These are phyloP conservation scores for Colletotrichum sublineola DNA, from an alignment of 2,329 filamentous ascomycete genomes.

Conservation along the genomic window DNA sequence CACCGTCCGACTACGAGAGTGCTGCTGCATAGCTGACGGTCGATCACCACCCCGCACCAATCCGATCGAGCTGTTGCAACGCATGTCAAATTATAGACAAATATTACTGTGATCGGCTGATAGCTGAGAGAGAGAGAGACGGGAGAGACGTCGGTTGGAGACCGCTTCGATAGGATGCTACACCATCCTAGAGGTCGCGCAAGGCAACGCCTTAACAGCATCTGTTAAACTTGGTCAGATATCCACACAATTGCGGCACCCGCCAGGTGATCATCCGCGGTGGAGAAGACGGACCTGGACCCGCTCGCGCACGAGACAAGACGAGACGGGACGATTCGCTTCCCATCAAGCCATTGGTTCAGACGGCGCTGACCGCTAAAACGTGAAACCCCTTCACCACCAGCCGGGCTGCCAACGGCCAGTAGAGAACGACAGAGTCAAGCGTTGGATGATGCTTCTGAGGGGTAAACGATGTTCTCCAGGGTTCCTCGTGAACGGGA, in stretches of 20 bases:
- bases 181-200: slow-evolving; percentile 24
- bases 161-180: slow-evolving; percentile 4
- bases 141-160: not conserved
- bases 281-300: slow-evolving; percentile 39
- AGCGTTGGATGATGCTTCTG: slow-evolving; percentile 6
- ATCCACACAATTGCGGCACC: slow-evolving; percentile 35
- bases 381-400: slow-evolving; percentile 41
- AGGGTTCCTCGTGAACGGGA: not conserved
- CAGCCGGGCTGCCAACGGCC: slow-evolving; percentile 29
- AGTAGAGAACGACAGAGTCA: slow-evolving; percentile 21
- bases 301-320: slow-evolving; percentile 38
- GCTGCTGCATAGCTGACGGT: slow-evolving; percentile 35
- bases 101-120: slow-evolving; percentile 20
- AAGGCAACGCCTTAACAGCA: slow-evolving; percentile 31
- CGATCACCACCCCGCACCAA: slow-evolving; percentile 31
- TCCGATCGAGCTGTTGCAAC: slow-evolving; percentile 28
- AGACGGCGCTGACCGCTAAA: slow-evolving; percentile 41
- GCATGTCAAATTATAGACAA: slow-evolving; percentile 17
- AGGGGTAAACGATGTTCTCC: slow-evolving; percentile 17
- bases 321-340: slow-evolving; percentile 35
- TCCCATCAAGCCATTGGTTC: slow-evolving; percentile 34
- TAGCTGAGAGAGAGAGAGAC: slow-evolving; percentile 10
- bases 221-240: slow-evolving; percentile 28
- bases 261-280: slow-evolving; percentile 43
- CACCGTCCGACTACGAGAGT: slow-evolving; percentile 10